Percentiles rank a stretch among this genome's conserved stretches.
phyloP scores from a whole-genome alignment of 768 basidiomycete genomes.

The Favolaschia claudopus region DNA sequence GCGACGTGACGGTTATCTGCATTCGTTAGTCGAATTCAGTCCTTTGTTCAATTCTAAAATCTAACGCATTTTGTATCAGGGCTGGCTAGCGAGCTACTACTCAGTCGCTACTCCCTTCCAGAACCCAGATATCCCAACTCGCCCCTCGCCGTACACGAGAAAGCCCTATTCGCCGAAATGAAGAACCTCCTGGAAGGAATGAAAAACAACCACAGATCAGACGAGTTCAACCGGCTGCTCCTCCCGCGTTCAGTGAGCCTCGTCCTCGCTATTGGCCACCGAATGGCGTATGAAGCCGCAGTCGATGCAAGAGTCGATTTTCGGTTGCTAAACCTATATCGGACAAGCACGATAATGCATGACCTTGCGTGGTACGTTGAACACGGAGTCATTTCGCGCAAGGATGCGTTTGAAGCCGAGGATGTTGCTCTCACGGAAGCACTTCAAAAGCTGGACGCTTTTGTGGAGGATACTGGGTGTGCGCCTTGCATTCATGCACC shows the following conservation, averaged over 20 bases:
- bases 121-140: slow-evolving; percentile 12
- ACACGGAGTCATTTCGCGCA: slow-evolving; percentile 2
- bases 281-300: slow-evolving; percentile 46
- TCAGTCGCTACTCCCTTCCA: slow-evolving; percentile 21
- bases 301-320: slow-evolving; percentile 33
- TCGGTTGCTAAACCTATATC: slow-evolving; percentile 35
- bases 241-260: slow-evolving; percentile 33
- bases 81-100: slow-evolving; percentile 25
- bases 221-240: slow-evolving; percentile 18
- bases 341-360: slow-evolving; percentile 26
- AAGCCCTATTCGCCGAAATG: slow-evolving; percentile 15
- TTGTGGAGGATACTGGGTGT: not conserved
- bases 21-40: slow-evolving; percentile 35
- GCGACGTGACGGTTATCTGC: slow-evolving; percentile 43
- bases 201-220: slow-evolving; percentile 8
- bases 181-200: not conserved
- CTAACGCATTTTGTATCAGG: slow-evolving; percentile 11
- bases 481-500: not conserved
- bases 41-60: not conserved
- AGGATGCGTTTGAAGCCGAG: slow-evolving; percentile 5
- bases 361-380: slow-evolving; percentile 43
- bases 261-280: slow-evolving; percentile 41
- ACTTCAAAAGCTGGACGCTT: not conserved
- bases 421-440: not conserved
- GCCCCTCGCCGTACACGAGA: slow-evolving; percentile 25